phyloP scores from a whole-genome alignment of 2,329 filamentous ascomycete species.

The Drechslerella coelobrocha region DNA sequence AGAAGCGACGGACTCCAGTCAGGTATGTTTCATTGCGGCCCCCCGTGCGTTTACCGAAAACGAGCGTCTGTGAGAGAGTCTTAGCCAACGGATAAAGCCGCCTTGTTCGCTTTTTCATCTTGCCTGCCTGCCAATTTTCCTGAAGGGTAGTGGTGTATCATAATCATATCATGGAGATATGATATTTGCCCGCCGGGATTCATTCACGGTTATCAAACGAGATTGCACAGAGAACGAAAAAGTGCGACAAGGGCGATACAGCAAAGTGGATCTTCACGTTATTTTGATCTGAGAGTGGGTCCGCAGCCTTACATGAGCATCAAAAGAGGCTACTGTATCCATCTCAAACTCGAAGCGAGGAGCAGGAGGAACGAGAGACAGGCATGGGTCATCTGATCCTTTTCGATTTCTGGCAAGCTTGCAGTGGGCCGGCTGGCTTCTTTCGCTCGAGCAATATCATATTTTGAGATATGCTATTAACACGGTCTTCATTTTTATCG shows the following conservation, averaged over 20 bases:
- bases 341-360: conserved; percentile 46
- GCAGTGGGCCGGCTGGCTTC: not conserved
- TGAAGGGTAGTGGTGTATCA: conserved; percentile 8
- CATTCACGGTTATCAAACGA: conserved; percentile 39
- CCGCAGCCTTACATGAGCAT: conserved; percentile 47
- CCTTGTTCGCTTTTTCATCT: conserved; percentile 41
- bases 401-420: conserved; percentile 24
- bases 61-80: conserved; percentile 28
- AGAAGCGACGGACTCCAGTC: not conserved
- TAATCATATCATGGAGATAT: conserved; percentile 32
- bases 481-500: not conserved
- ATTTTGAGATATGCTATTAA: not conserved
- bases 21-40: conserved; percentile 26
- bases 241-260: conserved; percentile 41
- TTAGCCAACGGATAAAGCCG: conserved; percentile 47
- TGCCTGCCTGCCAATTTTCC: not conserved
- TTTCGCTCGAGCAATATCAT: not conserved
- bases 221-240: conserved; percentile 25
- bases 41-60: conserved; percentile 49
- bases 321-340: conserved; percentile 20
- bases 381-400: conserved; percentile 39
- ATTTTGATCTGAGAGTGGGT: conserved; percentile 26
- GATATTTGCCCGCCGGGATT: conserved; percentile 2
- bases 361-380: conserved; percentile 8
- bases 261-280: conserved; percentile 36